Percentiles rank a stretch among this genome's conserved stretches.
Evolutionary conservation across 345 rosid species (phyloP).

Genomic region (Aquilaria malaccensis): DNA sequence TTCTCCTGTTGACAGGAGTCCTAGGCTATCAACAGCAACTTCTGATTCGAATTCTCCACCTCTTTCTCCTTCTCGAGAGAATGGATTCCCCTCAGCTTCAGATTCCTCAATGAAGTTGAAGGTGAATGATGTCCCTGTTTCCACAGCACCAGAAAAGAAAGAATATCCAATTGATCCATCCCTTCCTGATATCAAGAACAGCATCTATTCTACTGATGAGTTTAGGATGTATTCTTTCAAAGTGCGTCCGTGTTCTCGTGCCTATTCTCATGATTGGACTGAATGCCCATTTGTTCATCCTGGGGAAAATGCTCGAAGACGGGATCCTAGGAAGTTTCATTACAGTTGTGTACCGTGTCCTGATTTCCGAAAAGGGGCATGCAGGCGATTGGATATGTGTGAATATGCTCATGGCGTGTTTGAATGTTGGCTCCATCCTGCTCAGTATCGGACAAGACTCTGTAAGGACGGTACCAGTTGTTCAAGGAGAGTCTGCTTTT

Average conservation of each 20-base stretch:
- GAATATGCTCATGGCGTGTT: constrained; percentile 98
- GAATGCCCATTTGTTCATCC: constrained; percentile 99
- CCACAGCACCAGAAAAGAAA: constrained; percentile 50
- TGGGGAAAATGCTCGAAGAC: constrained; percentile 91
- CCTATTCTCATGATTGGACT: constrained; percentile 97
- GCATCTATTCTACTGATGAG: constrained; percentile 89
- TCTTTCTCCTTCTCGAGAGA: constrained; percentile 50
- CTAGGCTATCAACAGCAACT: constrained; percentile 38
- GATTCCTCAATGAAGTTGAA: constrained; percentile 45
- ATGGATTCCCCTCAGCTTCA: constrained; percentile 46
- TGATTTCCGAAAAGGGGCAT: constrained; percentile 88
- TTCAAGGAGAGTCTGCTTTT: constrained; percentile 88
- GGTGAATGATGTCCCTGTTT: constrained; percentile 21
- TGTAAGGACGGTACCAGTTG: constrained; percentile 90
- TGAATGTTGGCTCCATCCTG: constrained; percentile 99
- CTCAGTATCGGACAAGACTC: constrained; percentile 85
- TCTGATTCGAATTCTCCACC: constrained; percentile 45
- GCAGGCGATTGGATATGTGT: constrained; percentile 92
- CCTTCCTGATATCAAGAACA: constrained; percentile 91
- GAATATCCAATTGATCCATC: constrained; percentile 93
- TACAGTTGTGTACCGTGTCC: constrained; percentile 98
- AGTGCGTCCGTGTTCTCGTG: constrained; percentile 91
- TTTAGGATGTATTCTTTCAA: constrained; percentile 96
- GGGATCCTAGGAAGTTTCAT: constrained; percentile 95
- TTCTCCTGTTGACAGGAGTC: constrained; percentile 31